A percentile compares a stretch with the other conserved stretches of the same genome.
Evolutionary conservation across 208 protist genomes (phyloP).

Genomic region (Leishmania turanica): DNA sequence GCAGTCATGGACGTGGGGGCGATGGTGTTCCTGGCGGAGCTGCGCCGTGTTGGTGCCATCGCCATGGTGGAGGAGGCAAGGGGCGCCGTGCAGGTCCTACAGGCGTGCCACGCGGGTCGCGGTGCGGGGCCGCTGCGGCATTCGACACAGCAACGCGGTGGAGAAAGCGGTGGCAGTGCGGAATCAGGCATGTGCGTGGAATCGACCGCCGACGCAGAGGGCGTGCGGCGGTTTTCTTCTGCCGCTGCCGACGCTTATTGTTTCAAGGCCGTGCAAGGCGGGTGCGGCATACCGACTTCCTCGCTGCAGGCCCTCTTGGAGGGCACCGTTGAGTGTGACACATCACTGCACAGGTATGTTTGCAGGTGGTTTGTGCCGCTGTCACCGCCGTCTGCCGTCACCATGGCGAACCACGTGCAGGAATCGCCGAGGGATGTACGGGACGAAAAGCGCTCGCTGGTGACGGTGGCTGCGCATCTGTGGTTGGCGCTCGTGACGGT

Average conservation of each 20-base stretch:
- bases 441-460: background rate
- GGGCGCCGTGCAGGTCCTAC: background rate
- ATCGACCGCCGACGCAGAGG: background rate
- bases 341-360: slow-evolving; percentile 7
- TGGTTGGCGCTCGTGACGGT: slow-evolving; percentile 29
- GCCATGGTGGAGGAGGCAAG: slow-evolving; percentile 3
- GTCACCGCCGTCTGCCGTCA: background rate
- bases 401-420: background rate
- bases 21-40: slow-evolving; percentile 11
- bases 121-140: background rate
- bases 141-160: background rate
- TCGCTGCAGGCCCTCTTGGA: slow-evolving; percentile 21
- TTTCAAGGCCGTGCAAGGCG: background rate
- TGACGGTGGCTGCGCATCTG: slow-evolving; percentile 3
- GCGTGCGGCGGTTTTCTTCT: background rate
- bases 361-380: background rate
- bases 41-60: slow-evolving; percentile 11
- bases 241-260: background rate
- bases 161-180: background rate
- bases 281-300: background rate
- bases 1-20: slow-evolving; percentile 25
- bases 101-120: background rate
- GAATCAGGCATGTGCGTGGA: background rate
- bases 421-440: background rate
- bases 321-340: slow-evolving; percentile 2